Evolutionary conservation across 495 filamentous ascomycete species (phyloP), one percentile per base, ranked within the genome.

Genomic region (Saxophila tyrrhenica): DNA sequence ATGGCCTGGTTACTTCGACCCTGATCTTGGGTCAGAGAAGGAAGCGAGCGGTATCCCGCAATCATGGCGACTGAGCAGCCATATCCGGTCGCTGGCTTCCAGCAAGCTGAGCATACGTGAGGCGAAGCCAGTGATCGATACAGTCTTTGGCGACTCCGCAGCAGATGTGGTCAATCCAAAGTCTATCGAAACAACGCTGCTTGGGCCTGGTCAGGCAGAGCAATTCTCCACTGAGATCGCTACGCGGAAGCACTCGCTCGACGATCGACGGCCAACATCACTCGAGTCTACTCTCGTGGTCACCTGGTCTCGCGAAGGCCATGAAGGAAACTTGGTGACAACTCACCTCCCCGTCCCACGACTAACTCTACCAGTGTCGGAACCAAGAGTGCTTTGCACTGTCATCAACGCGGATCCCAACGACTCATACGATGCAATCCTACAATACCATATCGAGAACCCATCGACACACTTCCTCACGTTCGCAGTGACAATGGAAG

Each of bases 391-490:
- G 3, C 78, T 97, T 0, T 87, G 85, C 10, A 76, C 58, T 47
- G n/a, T 49, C 19, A 23, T 9, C 23, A 49, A 44, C 20, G 17
- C 50, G 23, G 2, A 46, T 16, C 50, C 56, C 3, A 22, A 42
- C 9, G 46, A 32, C 19, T 60, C 51, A 43, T 19, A 48, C 64
- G 55, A 77, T 35, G 69, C 81, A 2, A 73, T 76, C 39, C 63
- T 85, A 19, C 69, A 75, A 21, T 86, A 94, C 59, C 85, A 81
- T 7, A 77, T 97, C 56, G 92, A 99, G 65, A 99, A 99, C 65
- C 86, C 92, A 2, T 95, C 94, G 1, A 83, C 80, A 63, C 91
- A 97, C 63, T 90, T 92, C 67, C 77, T 99, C 19, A 94, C 89
- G 0, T 97, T 99, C 68, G 86, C 82, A 20, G 65, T 95, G 25